phyloP scores from a whole-genome alignment of 1,284 basidiomycete species.

The Coniferiporia sulphurascens region DNA sequence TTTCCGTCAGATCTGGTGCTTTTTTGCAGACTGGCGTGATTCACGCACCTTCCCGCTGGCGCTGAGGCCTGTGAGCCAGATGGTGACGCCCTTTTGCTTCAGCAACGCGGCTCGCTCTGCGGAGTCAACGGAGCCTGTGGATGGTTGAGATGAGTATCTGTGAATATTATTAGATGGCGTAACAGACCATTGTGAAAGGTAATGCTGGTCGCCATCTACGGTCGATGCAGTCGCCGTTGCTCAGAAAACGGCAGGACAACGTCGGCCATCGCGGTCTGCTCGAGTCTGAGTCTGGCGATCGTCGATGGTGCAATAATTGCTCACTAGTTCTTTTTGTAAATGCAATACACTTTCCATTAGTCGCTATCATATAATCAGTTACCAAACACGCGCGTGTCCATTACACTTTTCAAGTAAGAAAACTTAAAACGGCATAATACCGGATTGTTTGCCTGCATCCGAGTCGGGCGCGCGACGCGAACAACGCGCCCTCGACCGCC shows the following conservation, averaged over 20 bases:
- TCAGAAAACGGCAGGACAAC: background rate
- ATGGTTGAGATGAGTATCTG: background rate
- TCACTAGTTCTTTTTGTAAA: background rate
- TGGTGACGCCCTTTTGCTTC: constrained; percentile 79
- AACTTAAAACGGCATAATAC: too few species aligned
- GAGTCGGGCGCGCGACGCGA: too few species aligned
- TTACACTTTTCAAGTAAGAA: too few species aligned
- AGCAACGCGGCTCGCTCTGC: constrained; percentile 67
- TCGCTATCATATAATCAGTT: too few species aligned
- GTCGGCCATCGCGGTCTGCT: background rate
- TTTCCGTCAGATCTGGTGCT: background rate
- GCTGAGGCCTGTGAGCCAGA: constrained; percentile 95
- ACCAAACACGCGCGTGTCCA: too few species aligned
- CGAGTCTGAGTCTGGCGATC: background rate
- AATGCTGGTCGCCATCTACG: constrained; percentile 80
- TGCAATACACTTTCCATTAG: too few species aligned
- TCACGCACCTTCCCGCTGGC: constrained; percentile 78
- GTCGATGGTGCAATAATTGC: background rate
- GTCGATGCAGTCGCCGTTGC: too few species aligned
- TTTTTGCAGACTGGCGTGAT: background rate
- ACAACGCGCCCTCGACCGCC: too few species aligned
- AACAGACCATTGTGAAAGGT: constrained; percentile 63
- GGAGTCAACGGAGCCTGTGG: constrained; percentile 64
- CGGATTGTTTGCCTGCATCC: too few species aligned
- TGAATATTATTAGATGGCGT: background rate